phyloP scores from a whole-genome alignment of 257 asterid species.

The Henckelia pumila region DNA sequence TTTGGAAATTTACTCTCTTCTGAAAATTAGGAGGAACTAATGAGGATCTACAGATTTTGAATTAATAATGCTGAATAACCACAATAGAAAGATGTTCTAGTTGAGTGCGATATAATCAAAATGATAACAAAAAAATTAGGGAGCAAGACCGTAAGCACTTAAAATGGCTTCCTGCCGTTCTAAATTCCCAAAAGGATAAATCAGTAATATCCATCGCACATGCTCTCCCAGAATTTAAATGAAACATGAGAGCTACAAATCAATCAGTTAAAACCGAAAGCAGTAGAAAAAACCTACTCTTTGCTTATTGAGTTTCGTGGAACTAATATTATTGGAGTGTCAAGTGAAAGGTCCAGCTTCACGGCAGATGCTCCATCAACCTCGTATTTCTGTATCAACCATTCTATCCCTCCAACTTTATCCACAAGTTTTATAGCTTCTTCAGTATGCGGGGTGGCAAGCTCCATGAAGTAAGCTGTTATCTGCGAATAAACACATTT shows the following conservation, averaged over 20 bases:
- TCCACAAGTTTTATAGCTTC: conserved; percentile 94
- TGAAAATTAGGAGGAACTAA: conserved; percentile 5
- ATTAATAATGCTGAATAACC: conserved; percentile 2
- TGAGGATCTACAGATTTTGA: conserved; percentile 13
- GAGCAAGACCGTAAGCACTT: conserved; percentile 2
- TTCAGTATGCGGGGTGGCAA: conserved; percentile 94
- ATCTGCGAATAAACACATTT: conserved; percentile 49
- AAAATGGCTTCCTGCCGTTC: conserved; percentile 6
- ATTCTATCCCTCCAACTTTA: conserved; percentile 98
- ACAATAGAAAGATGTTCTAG: conserved; percentile 15
- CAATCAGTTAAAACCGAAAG: conserved; percentile 21
- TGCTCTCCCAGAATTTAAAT: conserved; percentile 18
- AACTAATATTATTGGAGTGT: conserved; percentile 84
- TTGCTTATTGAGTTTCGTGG: conserved; percentile 88
- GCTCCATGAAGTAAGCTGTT: conserved; percentile 92
- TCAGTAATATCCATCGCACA: conserved; percentile 15
- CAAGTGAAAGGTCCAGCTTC: conserved; percentile 90
- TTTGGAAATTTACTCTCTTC: conserved; percentile 13
- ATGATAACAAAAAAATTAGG: background rate
- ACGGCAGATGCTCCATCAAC: conserved; percentile 96
- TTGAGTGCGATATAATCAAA: conserved; percentile 14
- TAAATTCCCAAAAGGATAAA: background rate
- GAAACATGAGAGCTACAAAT: conserved; percentile 14
- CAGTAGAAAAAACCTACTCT: conserved; percentile 62
- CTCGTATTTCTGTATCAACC: conserved; percentile 96